Percentiles rank a stretch among this genome's conserved stretches.
Conservation (phyloP, 225 moss, liverwort and hornwort genomes). For the Anthoceros angustus region DNA sequence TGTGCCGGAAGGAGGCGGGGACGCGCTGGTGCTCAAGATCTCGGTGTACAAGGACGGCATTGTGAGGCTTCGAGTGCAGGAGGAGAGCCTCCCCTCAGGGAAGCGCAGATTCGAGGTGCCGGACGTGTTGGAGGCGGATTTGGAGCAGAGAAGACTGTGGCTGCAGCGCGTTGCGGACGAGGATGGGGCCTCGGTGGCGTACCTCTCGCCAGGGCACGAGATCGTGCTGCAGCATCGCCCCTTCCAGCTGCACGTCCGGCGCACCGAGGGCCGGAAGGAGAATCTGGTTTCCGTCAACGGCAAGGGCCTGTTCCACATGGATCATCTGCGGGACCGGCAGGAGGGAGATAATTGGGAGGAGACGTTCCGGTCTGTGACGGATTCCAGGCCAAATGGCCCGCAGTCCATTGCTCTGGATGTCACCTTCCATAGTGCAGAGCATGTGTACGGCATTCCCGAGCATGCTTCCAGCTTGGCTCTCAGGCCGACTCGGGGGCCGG, state of each 20-base stretch:
- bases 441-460: slow-evolving; percentile 94
- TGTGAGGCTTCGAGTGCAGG: slow-evolving; percentile 60
- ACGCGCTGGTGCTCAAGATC: slow-evolving; percentile 44
- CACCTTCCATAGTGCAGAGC: slow-evolving; percentile 60
- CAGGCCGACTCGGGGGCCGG: slow-evolving; percentile 63
- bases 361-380: slow-evolving; percentile 49
- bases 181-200: slow-evolving; percentile 50
- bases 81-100: slow-evolving; percentile 32
- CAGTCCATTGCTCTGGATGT: slow-evolving; percentile 84
- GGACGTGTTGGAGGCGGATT: slow-evolving; percentile 47
- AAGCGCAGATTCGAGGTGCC: slow-evolving; percentile 77
- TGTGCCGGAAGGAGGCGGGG: slow-evolving; percentile 19
- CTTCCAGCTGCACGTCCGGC: slow-evolving; percentile 65
- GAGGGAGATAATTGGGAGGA: slow-evolving; percentile 83
- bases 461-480: slow-evolving; percentile 70
- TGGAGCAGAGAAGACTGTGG: slow-evolving; percentile 56
- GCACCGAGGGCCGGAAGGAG: slow-evolving; percentile 21
- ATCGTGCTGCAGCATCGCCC: slow-evolving; percentile 61
- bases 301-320: slow-evolving; percentile 69
- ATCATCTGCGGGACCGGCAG: slow-evolving; percentile 48
- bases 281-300: slow-evolving; percentile 64
- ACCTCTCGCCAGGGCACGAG: slow-evolving; percentile 44
- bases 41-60: slow-evolving; percentile 70
- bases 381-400: slow-evolving; percentile 67
- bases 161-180: slow-evolving; percentile 32